Evolutionary conservation across 2,329 filamentous ascomycete genomes (phyloP).

Genomic region (Plenodomus tracheiphilus): DNA sequence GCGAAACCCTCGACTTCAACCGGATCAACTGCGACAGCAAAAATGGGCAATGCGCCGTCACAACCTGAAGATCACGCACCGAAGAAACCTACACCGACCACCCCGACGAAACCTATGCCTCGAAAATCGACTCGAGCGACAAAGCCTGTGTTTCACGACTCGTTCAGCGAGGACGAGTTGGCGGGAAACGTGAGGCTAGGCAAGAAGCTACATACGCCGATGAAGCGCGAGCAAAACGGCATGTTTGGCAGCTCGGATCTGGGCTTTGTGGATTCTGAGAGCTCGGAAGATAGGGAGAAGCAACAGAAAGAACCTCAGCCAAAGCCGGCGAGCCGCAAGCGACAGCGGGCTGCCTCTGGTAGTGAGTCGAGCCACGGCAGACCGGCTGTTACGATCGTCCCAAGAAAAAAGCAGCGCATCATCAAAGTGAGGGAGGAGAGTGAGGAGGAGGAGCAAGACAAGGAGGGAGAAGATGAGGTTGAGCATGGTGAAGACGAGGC

Average conservation of each 20-base stretch:
- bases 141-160: constrained; percentile 16
- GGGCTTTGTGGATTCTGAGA: constrained; percentile 10
- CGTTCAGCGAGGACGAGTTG: constrained; percentile 27
- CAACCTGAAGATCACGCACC: constrained; percentile 7
- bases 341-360: constrained; percentile 10
- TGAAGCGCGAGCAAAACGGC: constrained; percentile 5
- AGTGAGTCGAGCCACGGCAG: constrained; percentile 10
- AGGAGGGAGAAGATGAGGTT: not conserved
- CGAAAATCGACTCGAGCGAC: constrained; percentile 13
- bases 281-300: constrained; percentile 16
- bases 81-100: constrained; percentile 19
- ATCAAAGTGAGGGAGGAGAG: constrained; percentile 4
- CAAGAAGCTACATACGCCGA: not conserved
- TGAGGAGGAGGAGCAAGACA: constrained; percentile 1
- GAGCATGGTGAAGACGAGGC: constrained; percentile 1
- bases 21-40: constrained; percentile 2
- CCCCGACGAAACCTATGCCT: constrained; percentile 21
- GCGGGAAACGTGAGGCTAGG: constrained; percentile 11
- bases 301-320: constrained; percentile 6
- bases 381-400: constrained; percentile 15
- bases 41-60: constrained; percentile 8
- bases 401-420: constrained; percentile 8
- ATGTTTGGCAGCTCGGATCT: constrained; percentile 31
- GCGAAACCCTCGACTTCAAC: constrained; percentile 30
- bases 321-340: constrained; percentile 17